Evolutionary conservation across 2,329 filamentous ascomycete species (phyloP), one percentile per base, ranked within the genome.

Genomic region (Juglanconis oblonga): DNA sequence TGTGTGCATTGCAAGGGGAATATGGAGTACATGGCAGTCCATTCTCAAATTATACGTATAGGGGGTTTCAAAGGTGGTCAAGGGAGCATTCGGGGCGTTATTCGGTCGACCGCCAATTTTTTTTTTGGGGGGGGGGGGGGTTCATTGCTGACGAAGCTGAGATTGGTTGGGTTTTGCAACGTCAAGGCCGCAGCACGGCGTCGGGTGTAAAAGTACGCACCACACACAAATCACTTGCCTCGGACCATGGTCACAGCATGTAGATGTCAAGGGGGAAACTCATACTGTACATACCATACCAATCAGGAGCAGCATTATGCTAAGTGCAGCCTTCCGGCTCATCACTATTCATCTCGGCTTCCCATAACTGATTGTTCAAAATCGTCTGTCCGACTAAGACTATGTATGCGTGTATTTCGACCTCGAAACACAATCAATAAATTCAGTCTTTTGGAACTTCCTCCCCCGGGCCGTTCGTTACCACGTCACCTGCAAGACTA

Each of bases 211-310:
- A 47, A 52, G 33, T 49, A 49, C 24, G 50, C 50, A 49, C 51
- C 55, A 52, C 35, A 44, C 17, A 49, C 5, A 14, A 33, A 42
- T 50, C 24, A 51, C n/a, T 45, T 44, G 57, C 55, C 50, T 51
- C 45, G 31, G 32, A 24, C 44, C 36, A 55, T 47, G 14, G 48
- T 54, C 32, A 61, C 51, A 42, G 58, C 48, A 40, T 62, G 53
- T 62, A 62, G 61, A 62, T 62, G 61, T 57, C 36, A 17, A 57
- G 52, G 53, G 57, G 50, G 17, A 60, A 40, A 24, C 32, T 42
- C 45, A 54, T 50, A 44, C 49, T 57, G 49, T 62, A 59, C 42
- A 62, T 57, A 60, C 40, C 45, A 51, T 24, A 24, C 17, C 17
- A 24, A 24, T 24, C 17, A 24, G 17, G 17, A 42, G 4, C 38